Evolutionary conservation across 2,329 filamentous ascomycete genomes (phyloP).

Genomic region (Penicillium glabrum): DNA sequence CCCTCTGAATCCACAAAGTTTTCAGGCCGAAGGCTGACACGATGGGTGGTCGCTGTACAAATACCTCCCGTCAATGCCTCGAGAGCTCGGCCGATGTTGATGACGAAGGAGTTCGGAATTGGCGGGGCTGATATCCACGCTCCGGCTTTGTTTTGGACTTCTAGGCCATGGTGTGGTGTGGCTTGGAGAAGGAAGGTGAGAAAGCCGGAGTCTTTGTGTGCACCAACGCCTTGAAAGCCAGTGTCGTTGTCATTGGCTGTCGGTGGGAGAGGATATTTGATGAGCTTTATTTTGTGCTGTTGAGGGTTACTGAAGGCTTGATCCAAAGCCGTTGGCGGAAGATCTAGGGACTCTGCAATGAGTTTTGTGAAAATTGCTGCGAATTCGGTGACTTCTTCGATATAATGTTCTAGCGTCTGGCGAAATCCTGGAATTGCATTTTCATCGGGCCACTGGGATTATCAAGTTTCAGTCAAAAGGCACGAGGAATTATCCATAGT

Average conservation of each 20-base stretch:
- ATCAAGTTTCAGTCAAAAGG: neutral
- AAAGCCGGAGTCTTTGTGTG: conserved; percentile 53
- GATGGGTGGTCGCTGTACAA: conserved; percentile 38
- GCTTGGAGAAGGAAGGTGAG: conserved; percentile 52
- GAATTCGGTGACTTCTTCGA: conserved; percentile 26
- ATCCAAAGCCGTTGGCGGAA: conserved; percentile 29
- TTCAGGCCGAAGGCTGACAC: conserved; percentile 28
- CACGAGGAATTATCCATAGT: neutral
- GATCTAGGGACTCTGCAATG: conserved; percentile 35
- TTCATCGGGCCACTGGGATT: conserved; percentile 35
- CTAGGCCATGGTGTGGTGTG: conserved; percentile 44
- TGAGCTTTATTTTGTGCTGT: conserved; percentile 38
- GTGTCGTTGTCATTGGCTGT: conserved; percentile 18
- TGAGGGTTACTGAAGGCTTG: conserved; percentile 34
- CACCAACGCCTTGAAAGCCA: conserved; percentile 41
- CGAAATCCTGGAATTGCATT: conserved; percentile 33
- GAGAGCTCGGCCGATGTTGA: conserved; percentile 47
- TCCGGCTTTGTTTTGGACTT: conserved; percentile 50
- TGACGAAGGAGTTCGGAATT: conserved; percentile 47
- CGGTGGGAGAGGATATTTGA: conserved; percentile 46
- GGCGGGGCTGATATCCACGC: conserved; percentile 48
- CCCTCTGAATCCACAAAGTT: conserved; percentile 29
- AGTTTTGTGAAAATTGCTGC: conserved; percentile 29
- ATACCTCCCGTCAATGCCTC: conserved; percentile 37
- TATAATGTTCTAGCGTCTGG: conserved; percentile 28